Conservation (phyloP, 108 stramenopile species). For the Cyclostephanos invisitatus region DNA sequence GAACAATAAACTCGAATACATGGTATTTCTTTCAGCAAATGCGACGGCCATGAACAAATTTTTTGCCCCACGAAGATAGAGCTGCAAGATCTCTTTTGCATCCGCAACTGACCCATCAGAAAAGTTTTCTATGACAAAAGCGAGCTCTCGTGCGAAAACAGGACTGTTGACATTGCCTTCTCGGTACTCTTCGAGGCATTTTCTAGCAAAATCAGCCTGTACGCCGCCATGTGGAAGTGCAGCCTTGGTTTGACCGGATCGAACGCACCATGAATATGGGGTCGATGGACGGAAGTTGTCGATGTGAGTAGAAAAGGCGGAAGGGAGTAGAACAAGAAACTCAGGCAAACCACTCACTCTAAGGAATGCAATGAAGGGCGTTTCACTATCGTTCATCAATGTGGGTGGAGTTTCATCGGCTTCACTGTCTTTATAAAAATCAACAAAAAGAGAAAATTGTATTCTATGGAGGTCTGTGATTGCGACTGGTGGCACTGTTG, state of each 20-base stretch:
- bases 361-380: constrained; percentile 69
- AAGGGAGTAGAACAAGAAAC: background rate
- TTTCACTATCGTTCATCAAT: constrained; percentile 33
- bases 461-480: constrained; percentile 71
- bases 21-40: constrained; percentile 64
- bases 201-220: constrained; percentile 54
- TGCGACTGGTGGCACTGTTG: constrained; percentile 61
- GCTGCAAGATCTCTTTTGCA: constrained; percentile 55
- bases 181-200: constrained; percentile 51
- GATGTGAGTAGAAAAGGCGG: background rate
- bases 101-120: constrained; percentile 50
- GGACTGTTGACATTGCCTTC: constrained; percentile 41
- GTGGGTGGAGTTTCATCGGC: constrained; percentile 11
- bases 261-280: constrained; percentile 4
- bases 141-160: constrained; percentile 78
- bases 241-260: constrained; percentile 31
- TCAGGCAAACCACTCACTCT: constrained; percentile 48
- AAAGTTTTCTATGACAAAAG: constrained; percentile 78
- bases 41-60: constrained; percentile 69
- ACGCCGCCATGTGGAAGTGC: constrained; percentile 75
- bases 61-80: constrained; percentile 73
- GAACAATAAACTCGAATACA: constrained; percentile 64
- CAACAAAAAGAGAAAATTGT: constrained; percentile 70
- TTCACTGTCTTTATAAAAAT: constrained; percentile 44
- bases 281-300: background rate